These are phyloP conservation scores for Teunomyces aglyptinius DNA, from an alignment of 805 yeast species.

Conservation along the genomic window DNA sequence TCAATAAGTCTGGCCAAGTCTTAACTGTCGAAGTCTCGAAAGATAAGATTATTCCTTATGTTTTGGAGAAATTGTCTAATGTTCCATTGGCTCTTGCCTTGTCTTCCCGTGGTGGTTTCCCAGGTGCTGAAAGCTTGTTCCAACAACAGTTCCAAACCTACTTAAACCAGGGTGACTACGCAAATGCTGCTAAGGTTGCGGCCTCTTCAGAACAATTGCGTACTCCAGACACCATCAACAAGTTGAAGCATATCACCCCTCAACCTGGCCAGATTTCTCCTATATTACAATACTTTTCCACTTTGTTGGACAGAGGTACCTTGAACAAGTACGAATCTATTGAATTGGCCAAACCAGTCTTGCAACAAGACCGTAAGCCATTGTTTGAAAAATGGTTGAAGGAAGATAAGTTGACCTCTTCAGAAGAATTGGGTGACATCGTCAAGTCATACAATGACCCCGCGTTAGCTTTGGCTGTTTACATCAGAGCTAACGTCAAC, in stretches of 20 bases:
- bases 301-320: conserved; percentile 87
- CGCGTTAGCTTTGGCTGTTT: conserved; percentile 85
- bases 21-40: conserved; percentile 86
- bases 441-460: conserved; percentile 81
- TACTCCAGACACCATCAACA: conserved; percentile 91
- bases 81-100: conserved; percentile 82
- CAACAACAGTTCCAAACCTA: conserved; percentile 86
- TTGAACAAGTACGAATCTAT: conserved; percentile 91
- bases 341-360: conserved; percentile 91
- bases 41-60: conserved; percentile 83
- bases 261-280: conserved; percentile 96
- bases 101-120: conserved; percentile 93
- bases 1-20: conserved; percentile 94
- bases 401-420: conserved; percentile 88
- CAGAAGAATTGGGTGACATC: conserved; percentile 97
- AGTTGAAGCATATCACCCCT: conserved; percentile 85
- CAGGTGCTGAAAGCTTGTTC: conserved; percentile 94
- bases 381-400: conserved; percentile 94
- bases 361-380: conserved; percentile 92
- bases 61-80: conserved; percentile 80
- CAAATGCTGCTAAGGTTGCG: conserved; percentile 93
- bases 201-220: conserved; percentile 92
- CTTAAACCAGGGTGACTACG: conserved; percentile 80
- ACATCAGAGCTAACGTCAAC: conserved; percentile 77
- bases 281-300: conserved; percentile 86